Evolutionary conservation across 2,329 filamentous ascomycete genomes (phyloP).

Genomic region (Epichloe bromicola): DNA sequence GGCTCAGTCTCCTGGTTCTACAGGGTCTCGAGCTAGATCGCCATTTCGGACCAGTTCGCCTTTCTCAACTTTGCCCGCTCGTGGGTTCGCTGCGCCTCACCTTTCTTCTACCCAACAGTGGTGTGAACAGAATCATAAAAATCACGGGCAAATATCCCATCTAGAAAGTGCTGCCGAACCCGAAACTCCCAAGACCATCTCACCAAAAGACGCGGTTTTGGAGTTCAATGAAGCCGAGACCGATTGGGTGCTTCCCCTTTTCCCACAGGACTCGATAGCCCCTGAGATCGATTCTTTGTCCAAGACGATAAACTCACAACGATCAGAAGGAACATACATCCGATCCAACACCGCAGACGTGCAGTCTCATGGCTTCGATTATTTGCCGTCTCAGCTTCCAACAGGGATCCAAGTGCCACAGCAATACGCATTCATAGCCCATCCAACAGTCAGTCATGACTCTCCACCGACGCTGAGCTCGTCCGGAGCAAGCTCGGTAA

Average conservation of each 20-base stretch:
- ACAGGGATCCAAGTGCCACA: slow-evolving; percentile 31
- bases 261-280: slow-evolving; percentile 45
- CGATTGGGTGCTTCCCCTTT: slow-evolving; percentile 58
- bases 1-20: slow-evolving; percentile 34
- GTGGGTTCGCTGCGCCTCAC: slow-evolving; percentile 7
- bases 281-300: slow-evolving; percentile 29
- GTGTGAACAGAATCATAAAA: slow-evolving; percentile 44
- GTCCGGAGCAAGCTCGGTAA: slow-evolving; percentile 30
- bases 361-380: not conserved
- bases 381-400: slow-evolving; percentile 23
- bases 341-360: slow-evolving; percentile 6
- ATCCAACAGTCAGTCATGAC: slow-evolving; percentile 20
- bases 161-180: slow-evolving; percentile 27
- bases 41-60: slow-evolving; percentile 67
- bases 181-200: slow-evolving; percentile 69
- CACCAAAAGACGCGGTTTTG: slow-evolving; percentile 79
- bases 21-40: slow-evolving; percentile 52
- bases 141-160: slow-evolving; percentile 23
- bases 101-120: slow-evolving; percentile 45
- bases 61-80: slow-evolving; percentile 31
- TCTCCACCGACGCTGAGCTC: slow-evolving; percentile 29
- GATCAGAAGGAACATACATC: slow-evolving; percentile 8
- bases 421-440: slow-evolving; percentile 37
- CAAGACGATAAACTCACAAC: slow-evolving; percentile 18
- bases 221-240: slow-evolving; percentile 71